A percentile compares a stretch with the other conserved stretches of the same genome.
These are phyloP conservation scores for Penicillium sp. DNA, from an alignment of 2,329 filamentous ascomycete genomes.

Conservation along the genomic window DNA sequence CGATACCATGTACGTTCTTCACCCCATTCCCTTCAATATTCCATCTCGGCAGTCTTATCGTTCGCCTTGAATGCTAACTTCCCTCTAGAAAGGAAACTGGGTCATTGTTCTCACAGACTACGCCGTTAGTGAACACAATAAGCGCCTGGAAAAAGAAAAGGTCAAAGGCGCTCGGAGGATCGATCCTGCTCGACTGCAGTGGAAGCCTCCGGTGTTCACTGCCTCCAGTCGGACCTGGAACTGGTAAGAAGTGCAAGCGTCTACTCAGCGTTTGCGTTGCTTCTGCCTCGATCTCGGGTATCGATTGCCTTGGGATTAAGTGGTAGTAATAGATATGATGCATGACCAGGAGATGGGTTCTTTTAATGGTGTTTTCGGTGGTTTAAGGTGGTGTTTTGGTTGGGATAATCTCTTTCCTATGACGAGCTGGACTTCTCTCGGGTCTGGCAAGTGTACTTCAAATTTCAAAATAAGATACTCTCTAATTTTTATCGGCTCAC, in stretches of 20 bases:
- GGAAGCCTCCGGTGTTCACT: constrained; percentile 95
- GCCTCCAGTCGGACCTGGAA: constrained; percentile 92
- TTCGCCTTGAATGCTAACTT: constrained; percentile 16
- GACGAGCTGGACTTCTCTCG: not conserved
- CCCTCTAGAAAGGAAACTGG: constrained; percentile 76
- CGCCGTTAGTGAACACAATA: constrained; percentile 67
- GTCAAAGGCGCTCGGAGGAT: constrained; percentile 73
- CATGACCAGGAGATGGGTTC: not conserved
- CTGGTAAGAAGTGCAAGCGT: constrained; percentile 60
- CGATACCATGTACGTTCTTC: constrained; percentile 68
- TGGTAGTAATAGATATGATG: not conserved
- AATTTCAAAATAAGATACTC: not conserved
- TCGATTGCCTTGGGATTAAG: not conserved
- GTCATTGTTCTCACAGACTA: constrained; percentile 90
- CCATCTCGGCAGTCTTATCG: not conserved
- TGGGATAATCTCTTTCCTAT: not conserved
- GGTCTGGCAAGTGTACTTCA: not conserved
- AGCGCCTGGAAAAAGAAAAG: constrained; percentile 77
- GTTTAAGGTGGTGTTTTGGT: constrained; percentile 6
- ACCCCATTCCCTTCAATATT: not conserved
- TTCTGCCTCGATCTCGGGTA: not conserved
- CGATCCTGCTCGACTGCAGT: constrained; percentile 76
- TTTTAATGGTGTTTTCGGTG: constrained; percentile 8
- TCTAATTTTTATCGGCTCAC: not conserved
- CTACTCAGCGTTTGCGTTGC: not conserved